Evolutionary conservation across 1,284 basidiomycete species (phyloP).

Genomic region (Ustilago hordei): DNA sequence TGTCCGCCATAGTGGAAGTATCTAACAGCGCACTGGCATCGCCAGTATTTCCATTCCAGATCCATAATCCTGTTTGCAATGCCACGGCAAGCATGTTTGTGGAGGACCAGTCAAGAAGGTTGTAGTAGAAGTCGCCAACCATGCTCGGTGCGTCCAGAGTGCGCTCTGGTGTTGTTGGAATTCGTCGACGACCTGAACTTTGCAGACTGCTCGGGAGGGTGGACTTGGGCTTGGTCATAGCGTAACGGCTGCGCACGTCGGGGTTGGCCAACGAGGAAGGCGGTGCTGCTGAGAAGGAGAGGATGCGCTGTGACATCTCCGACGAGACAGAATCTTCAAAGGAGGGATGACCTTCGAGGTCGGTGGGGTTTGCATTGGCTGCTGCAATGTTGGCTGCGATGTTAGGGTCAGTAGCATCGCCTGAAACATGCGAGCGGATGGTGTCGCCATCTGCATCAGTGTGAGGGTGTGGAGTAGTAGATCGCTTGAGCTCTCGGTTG

Average conservation of each 20-base stretch:
- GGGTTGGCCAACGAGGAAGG: conserved; percentile 68
- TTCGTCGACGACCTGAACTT: conserved; percentile 76
- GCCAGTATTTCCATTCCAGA: conserved; percentile 91
- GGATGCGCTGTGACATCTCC: conserved; percentile 70
- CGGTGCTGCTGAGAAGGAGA: conserved; percentile 71
- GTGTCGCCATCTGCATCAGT: conserved; percentile 58
- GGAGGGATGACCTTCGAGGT: conserved; percentile 49
- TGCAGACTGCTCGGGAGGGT: conserved; percentile 61
- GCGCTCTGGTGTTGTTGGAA: conserved; percentile 85
- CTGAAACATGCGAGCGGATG: conserved; percentile 40
- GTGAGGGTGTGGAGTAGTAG: conserved; percentile 37
- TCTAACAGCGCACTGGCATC: conserved; percentile 78
- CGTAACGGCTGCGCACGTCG: conserved; percentile 66
- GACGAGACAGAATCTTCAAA: conserved; percentile 65
- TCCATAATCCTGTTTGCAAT: conserved; percentile 59
- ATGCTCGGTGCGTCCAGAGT: conserved; percentile 95
- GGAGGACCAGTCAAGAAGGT: conserved; percentile 88
- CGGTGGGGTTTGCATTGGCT: conserved; percentile 56
- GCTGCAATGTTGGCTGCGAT: conserved; percentile 54
- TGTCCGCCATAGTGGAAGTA: conserved; percentile 58
- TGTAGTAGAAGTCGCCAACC: conserved; percentile 97
- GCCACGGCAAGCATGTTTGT: conserved; percentile 76
- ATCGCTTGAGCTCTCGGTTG: conserved; percentile 59
- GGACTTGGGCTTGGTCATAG: conserved; percentile 59
- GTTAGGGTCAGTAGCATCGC: conserved; percentile 45